A percentile compares a stretch with the other conserved stretches of the same genome.
These are phyloP conservation scores for Candida parachauliodes DNA, from an alignment of 805 yeast genomes.

Conservation along the genomic window DNA sequence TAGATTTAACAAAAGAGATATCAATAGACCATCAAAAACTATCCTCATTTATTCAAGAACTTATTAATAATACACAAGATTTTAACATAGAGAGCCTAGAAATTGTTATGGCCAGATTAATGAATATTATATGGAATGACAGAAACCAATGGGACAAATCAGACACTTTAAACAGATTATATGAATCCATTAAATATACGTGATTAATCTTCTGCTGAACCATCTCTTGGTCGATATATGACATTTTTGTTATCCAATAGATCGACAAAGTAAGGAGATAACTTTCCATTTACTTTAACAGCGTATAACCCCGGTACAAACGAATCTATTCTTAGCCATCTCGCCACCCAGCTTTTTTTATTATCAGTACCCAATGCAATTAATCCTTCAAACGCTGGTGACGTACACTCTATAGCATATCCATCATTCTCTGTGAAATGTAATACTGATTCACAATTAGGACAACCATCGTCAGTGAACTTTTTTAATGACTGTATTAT, in stretches of 20 bases:
- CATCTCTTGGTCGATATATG: conserved; percentile 92
- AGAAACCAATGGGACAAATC: conserved; percentile 48
- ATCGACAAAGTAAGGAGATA: conserved; percentile 80
- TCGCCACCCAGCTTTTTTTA: conserved; percentile 89
- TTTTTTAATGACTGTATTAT: conserved; percentile 72
- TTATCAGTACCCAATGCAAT: conserved; percentile 84
- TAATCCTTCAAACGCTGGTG: conserved; percentile 93
- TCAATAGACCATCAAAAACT: conserved; percentile 15
- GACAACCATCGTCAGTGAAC: conserved; percentile 86
- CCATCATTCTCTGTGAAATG: conserved; percentile 78
- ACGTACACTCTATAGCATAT: conserved; percentile 84
- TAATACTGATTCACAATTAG: conserved; percentile 89
- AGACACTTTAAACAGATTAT: conserved; percentile 30
- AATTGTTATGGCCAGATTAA: conserved; percentile 54
- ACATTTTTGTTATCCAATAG: conserved; percentile 73
- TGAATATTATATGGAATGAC: conserved; percentile 71
- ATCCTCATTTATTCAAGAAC: conserved; percentile 20
- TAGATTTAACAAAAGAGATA: conserved; percentile 50
- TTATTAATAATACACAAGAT: conserved; percentile 29
- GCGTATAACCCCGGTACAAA: conserved; percentile 91
- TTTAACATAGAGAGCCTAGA: conserved; percentile 37
- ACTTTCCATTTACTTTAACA: conserved; percentile 84
- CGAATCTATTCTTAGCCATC: conserved; percentile 89
- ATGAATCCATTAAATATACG: conserved; percentile 10
- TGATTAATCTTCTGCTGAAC: conserved; percentile 62